phyloP scores from a whole-genome alignment of 805 yeast genomes.

The Candida xiaguanensis region DNA sequence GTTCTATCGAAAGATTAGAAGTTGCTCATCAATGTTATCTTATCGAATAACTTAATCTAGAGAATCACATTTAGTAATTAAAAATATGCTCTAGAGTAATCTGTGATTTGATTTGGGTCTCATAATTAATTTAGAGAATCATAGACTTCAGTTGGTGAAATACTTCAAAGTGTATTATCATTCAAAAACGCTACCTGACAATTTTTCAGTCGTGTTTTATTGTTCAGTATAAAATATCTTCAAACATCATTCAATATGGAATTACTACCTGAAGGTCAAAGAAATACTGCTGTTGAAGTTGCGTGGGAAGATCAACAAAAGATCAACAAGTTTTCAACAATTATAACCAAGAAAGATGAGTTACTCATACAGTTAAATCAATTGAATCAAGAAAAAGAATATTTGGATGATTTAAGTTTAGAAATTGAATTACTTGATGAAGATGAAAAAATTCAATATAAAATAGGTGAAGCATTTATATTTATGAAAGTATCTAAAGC shows the following conservation, averaged over 20 bases:
- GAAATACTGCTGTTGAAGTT: conserved; percentile 55
- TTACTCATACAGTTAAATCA: conserved; percentile 46
- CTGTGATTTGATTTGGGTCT: too few species aligned
- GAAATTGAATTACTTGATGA: conserved; percentile 84
- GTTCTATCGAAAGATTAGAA: too few species aligned
- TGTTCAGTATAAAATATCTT: background rate
- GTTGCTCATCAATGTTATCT: too few species aligned
- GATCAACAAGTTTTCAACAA: conserved; percentile 83
- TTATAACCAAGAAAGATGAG: conserved; percentile 67
- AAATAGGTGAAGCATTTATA: conserved; percentile 80
- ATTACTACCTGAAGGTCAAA: conserved; percentile 53
- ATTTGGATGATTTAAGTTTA: conserved; percentile 76
- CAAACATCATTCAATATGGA: conserved; percentile 40
- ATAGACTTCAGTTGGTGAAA: too few species aligned
- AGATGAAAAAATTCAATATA: conserved; percentile 69
- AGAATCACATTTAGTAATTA: too few species aligned
- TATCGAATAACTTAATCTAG: too few species aligned
- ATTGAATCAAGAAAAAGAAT: conserved; percentile 71
- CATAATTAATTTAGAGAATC: too few species aligned
- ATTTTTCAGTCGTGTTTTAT: background rate
- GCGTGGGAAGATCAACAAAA: conserved; percentile 82
- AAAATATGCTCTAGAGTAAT: too few species aligned
- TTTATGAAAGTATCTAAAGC: conserved; percentile 64
- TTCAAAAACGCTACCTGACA: too few species aligned
- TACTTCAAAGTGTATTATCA: too few species aligned